Evolutionary conservation across 2,329 filamentous ascomycete species (phyloP), one percentile per base, ranked within the genome.

Genomic region (Fusarium sp.): DNA sequence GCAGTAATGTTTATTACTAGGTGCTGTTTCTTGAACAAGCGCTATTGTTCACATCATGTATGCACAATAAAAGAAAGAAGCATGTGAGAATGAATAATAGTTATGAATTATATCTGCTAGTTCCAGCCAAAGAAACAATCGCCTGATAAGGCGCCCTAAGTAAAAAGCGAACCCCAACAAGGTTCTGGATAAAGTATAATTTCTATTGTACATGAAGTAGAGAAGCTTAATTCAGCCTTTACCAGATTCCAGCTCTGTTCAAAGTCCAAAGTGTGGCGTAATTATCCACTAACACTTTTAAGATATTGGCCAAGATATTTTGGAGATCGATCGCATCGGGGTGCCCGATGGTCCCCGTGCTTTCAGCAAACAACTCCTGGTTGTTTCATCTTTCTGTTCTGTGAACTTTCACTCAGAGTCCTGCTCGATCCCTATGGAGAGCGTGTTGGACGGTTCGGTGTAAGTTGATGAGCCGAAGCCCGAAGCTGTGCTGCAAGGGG

Each of bases 391-490:
- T 24, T 53, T 33, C 22, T 45, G 20, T 24, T 44, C 20, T 50
- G 47, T 26, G 26, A 24, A 51, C 24, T 49, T 61, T 30, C 48
- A 37, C n/a, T 32, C 35, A 24, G 24, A 54, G 51, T 62, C 61
- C 61, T 66, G 61, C 65, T 69, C 65, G 15, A 51, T 67, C 62
- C 35, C 19, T 41, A 10, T 20, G 41, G 56, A 67, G 62, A 67
- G 62, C 56, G 46, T 65, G 46, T 10, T 43, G 62, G 50, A 61
- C 46, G 43, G 50, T 33, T 52, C 62, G 63, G 47, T 37, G 14
- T 19, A 28, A 43, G 33, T 39, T 32, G 43, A 49, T 41, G 59
- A 40, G 30, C 52, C 35, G 59, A 64, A 51, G 60, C 24, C 35
- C 35, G 35, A n/a, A n/a, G 35, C 9, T 37, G 33, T n/a, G 41